Percentiles rank a stretch among this genome's conserved stretches.
These are phyloP conservation scores for Trichoderma cornu-damae DNA, from an alignment of 2,329 filamentous ascomycete species.

Conservation along the genomic window DNA sequence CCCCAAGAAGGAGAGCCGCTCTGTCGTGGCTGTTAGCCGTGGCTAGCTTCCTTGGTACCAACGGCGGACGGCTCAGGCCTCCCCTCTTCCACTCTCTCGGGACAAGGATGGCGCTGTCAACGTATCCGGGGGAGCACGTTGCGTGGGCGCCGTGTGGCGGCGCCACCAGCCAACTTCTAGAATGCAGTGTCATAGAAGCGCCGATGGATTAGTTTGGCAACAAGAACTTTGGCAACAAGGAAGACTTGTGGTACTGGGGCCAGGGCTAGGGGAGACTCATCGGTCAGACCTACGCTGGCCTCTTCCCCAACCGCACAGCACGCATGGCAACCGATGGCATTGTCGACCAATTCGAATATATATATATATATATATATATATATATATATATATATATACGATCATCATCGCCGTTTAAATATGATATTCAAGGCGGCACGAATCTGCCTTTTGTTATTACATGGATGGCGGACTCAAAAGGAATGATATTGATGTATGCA, in stretches of 20 bases:
- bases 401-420: too few species aligned
- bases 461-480: too few species aligned
- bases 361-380: too few species aligned
- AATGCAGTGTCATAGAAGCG: conserved; percentile 41
- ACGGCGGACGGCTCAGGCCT: background rate
- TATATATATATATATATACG: too few species aligned
- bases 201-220: conserved; percentile 44
- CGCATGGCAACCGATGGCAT: conserved; percentile 37
- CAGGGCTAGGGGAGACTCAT: conserved; percentile 41
- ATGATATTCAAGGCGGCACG: too few species aligned
- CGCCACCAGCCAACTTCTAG: conserved; percentile 34
- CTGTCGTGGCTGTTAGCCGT: background rate
- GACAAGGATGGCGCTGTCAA: background rate
- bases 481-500: too few species aligned
- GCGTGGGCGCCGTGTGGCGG: conserved; percentile 38
- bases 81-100: background rate
- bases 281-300: conserved; percentile 38
- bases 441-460: too few species aligned
- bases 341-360: conserved; percentile 30
- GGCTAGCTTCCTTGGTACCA: background rate
- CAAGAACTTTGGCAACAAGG: conserved; percentile 29
- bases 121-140: conserved; percentile 35
- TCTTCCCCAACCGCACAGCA: conserved; percentile 33
- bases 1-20: background rate
- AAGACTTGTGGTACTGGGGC: conserved; percentile 38